Conservation (phyloP, 257 asterid species). For the Gentiana dahurica region DNA sequence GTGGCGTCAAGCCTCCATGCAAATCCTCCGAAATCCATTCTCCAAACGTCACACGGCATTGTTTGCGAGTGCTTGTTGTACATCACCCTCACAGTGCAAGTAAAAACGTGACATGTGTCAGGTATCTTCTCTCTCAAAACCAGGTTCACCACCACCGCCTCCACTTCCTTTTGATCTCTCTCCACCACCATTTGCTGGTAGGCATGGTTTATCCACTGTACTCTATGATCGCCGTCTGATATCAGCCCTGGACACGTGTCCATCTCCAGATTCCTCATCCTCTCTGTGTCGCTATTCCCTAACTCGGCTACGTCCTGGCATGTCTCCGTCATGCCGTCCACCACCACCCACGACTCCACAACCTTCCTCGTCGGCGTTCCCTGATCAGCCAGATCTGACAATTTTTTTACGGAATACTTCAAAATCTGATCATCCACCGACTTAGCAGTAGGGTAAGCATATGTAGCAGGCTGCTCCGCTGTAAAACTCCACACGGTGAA, state of each 20-base stretch:
- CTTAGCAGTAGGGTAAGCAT: no score
- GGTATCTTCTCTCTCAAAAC: conserved; percentile 26
- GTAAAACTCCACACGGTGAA: conserved; percentile 8
- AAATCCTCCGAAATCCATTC: conserved; percentile 45
- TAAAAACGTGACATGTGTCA: conserved; percentile 18
- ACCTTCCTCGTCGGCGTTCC: conserved; percentile 4
- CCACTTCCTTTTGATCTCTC: not conserved
- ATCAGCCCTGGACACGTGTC: conserved; percentile 37
- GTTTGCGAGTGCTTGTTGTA: conserved; percentile 22
- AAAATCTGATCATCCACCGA: not conserved
- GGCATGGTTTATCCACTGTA: conserved; percentile 34
- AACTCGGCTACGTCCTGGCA: conserved; percentile 11
- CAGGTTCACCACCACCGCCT: conserved; percentile 19
- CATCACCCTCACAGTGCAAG: conserved; percentile 38
- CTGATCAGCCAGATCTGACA: conserved; percentile 15
- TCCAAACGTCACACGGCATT: conserved; percentile 51
- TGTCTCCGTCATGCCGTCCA: conserved; percentile 19
- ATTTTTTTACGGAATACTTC: not conserved
- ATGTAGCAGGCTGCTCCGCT: conserved; percentile 9
- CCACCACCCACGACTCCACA: conserved; percentile 39
- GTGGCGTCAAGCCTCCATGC: conserved; percentile 44
- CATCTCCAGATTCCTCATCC: conserved; percentile 22
- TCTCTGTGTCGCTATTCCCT: conserved; percentile 32
- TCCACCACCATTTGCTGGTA: conserved; percentile 28
- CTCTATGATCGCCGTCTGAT: conserved; percentile 27